phyloP scores from a whole-genome alignment of 352 stramenopile species.

The Phytophthora cryptogea region DNA sequence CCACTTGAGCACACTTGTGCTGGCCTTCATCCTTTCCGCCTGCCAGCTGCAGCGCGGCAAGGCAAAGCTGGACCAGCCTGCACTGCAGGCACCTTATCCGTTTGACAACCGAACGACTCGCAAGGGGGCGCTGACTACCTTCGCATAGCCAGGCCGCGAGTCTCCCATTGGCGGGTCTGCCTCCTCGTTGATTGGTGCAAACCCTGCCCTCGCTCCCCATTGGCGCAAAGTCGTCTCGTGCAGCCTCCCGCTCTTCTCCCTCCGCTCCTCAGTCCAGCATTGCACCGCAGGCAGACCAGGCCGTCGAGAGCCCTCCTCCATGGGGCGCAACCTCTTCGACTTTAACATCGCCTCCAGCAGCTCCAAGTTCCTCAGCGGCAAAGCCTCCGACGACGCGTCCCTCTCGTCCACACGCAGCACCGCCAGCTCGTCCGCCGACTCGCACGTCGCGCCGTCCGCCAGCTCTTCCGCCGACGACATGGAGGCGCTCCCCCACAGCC shows the following conservation, averaged over 20 bases:
- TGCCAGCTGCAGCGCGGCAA: slow-evolving; percentile 5
- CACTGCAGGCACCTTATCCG: slow-evolving; percentile 17
- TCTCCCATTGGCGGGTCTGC: slow-evolving; percentile 1
- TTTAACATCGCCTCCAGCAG: slow-evolving; percentile 46
- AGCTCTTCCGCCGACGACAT: slow-evolving; percentile 17
- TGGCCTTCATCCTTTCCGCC: not conserved
- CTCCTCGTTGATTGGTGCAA: slow-evolving; percentile 15
- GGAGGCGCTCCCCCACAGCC: slow-evolving; percentile 31
- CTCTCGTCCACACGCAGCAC: slow-evolving; percentile 38
- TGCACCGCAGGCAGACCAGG: slow-evolving; percentile 1
- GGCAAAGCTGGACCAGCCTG: slow-evolving; percentile 10
- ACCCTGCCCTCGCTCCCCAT: not conserved
- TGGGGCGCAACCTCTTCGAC: slow-evolving; percentile 45
- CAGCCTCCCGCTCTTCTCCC: slow-evolving; percentile 8
- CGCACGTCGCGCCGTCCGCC: slow-evolving; percentile 8
- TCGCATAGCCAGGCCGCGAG: slow-evolving; percentile 1
- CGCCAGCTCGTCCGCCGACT: slow-evolving; percentile 34
- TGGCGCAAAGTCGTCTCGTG: not conserved
- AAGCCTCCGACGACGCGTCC: slow-evolving; percentile 20
- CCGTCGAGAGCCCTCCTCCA: slow-evolving; percentile 20
- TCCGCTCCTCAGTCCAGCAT: slow-evolving; percentile 17
- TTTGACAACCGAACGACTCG: slow-evolving; percentile 18
- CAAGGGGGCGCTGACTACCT: slow-evolving; percentile 20
- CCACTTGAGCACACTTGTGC: too few species aligned
- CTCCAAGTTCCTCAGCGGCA: slow-evolving; percentile 41